Conservation (phyloP, 2,329 filamentous ascomycete genomes). For the Penicillium corylophilum region DNA sequence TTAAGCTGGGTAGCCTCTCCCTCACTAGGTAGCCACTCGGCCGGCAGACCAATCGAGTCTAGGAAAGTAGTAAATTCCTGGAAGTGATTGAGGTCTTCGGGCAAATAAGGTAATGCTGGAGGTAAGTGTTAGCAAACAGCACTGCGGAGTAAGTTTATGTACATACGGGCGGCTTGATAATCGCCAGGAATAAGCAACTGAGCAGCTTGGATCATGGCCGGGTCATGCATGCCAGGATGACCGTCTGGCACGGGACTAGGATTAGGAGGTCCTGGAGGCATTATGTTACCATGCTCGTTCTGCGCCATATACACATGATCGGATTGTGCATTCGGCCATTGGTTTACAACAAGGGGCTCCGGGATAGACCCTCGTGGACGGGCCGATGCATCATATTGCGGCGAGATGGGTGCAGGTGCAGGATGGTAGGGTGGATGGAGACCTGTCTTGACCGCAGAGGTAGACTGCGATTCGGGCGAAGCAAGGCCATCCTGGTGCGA, state of each 20-base stretch:
- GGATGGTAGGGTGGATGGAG: conserved; percentile 14
- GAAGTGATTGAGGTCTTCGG: conserved; percentile 36
- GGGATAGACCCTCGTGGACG: conserved; percentile 24
- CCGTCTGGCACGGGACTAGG: conserved; percentile 12
- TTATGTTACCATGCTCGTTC: conserved; percentile 18
- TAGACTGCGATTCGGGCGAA: conserved; percentile 32
- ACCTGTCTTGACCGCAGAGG: conserved; percentile 17
- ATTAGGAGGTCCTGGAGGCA: conserved; percentile 15
- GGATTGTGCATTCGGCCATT: conserved; percentile 28
- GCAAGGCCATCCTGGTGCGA: conserved; percentile 31
- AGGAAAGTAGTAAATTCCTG: conserved; percentile 39
- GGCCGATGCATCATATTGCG: conserved; percentile 23
- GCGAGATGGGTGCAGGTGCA: conserved; percentile 18
- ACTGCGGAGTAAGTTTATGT: not conserved
- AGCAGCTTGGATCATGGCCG: conserved; percentile 41
- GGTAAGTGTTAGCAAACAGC: conserved; percentile 4
- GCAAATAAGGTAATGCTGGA: conserved; percentile 31
- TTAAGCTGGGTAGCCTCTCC: conserved; percentile 28
- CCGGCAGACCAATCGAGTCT: conserved; percentile 35
- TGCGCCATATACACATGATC: conserved; percentile 28
- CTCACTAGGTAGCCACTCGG: conserved; percentile 33
- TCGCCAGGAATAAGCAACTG: conserved; percentile 33
- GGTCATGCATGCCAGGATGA: conserved; percentile 30
- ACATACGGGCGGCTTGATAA: conserved; percentile 26
- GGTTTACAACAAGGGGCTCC: conserved; percentile 22